A percentile compares a stretch with the other conserved stretches of the same genome.
phyloP scores from a whole-genome alignment of 495 filamentous ascomycete species.

The Aspergillus sclerotiicarbonarius region DNA sequence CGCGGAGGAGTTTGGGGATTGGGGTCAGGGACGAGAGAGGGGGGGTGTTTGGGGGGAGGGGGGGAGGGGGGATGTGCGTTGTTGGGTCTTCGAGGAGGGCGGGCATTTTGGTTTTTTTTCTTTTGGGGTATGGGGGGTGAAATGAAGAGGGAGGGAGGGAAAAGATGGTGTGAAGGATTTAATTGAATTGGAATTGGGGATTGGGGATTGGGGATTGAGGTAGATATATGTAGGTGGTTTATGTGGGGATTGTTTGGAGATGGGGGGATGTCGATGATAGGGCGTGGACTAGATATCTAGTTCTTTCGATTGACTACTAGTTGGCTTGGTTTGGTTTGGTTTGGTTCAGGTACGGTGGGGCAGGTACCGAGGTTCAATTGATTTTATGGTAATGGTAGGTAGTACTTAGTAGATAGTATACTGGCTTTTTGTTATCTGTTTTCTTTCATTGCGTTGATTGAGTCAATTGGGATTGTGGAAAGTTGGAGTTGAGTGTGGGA shows the following conservation, averaged over 20 bases:
- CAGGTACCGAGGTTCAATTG: no score
- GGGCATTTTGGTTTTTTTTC: conserved; percentile 32
- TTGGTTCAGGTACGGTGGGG: no score
- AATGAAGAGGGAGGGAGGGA: neutral
- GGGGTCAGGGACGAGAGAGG: conserved; percentile 68
- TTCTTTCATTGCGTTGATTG: no score
- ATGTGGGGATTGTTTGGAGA: neutral
- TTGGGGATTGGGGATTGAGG: neutral
- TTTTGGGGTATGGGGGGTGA: no score
- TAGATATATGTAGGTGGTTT: neutral
- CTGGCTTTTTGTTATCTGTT: no score
- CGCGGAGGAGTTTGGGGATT: conserved; percentile 65
- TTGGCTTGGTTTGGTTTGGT: neutral
- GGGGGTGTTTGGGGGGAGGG: conserved; percentile 47
- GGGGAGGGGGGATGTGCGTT: conserved; percentile 52
- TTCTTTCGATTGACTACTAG: no score
- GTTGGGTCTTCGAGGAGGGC: conserved; percentile 78
- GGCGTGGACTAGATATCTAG: neutral
- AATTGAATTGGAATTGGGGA: neutral
- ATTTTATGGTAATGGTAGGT: no score
- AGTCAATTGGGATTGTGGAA: no score
- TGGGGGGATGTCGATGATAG: neutral
- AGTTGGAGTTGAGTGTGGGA: no score
- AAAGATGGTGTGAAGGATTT: neutral
- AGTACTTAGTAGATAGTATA: no score